Base-by-base conservation (phyloP, 345 rosid species). In the Syzygium aqueum region DNA sequence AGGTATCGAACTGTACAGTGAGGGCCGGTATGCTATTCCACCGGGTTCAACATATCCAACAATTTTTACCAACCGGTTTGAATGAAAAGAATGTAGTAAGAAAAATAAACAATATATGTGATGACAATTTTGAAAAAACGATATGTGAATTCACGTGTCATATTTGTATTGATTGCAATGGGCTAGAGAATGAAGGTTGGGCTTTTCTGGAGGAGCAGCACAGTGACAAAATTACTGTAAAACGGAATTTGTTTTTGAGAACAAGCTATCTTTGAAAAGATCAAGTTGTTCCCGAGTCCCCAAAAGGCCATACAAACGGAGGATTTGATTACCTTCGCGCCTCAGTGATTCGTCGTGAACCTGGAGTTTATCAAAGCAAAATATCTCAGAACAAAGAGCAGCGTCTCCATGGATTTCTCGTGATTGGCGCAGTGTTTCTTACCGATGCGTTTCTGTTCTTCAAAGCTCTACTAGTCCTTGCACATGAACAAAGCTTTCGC, bases 241-340 rank as follows among this genome's bases (percentile, higher is more conserved):
- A 40, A 59, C 25, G 7, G 16, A 30, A 0, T 59, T 27, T 59
- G 30, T 25, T 15, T 59, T 11, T 25, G 5, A 27, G 7, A 59
- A 27, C 4, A 25, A 59, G 15, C 27, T 59, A 25, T 15, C 30
- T 59, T 27, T 27, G 10, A 56, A 56, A 9, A 56, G 13, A 56
- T 56, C 13, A 56, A 56, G n/a, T 56, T 5, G 3, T 23, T 11
- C 9, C 5, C 2, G 2, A 56, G 2, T 23, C 61, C 61, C 1
- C 1, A 0, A 4, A 56, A 23, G n/a, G 13, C 13, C 9, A 10
- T 56, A 23, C 13, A 1, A 56, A 8, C 1, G 2, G n/a, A 23
- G 13, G n/a, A 56, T 40, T 40, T 40, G 43, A 40, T 56, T 56
- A 56, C 0, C 12, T 56, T 56, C 61, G 9, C n/a, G 0, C 6